Base-by-base conservation (phyloP, 2,329 filamentous ascomycete species). In the Ceratocystis cubensis region DNA sequence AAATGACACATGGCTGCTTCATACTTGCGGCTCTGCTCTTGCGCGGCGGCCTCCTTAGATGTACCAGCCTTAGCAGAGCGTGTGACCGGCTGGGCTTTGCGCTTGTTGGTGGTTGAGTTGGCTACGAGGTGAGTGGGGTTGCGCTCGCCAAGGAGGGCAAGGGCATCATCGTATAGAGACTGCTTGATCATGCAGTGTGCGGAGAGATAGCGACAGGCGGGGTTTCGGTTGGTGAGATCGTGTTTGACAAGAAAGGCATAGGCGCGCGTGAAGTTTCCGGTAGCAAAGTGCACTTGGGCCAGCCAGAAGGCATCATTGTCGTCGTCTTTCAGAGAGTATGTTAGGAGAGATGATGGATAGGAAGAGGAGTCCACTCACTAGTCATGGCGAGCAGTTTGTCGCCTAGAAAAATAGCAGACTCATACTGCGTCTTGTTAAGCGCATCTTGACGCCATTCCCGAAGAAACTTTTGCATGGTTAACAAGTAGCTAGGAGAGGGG, bases 1-100 rank as follows among this genome's bases (percentile, higher is more conserved):
- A 99, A 78, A 74, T 96, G 96, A 78, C 94, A 99, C 92, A 99
- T 99, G 73, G 88, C 91, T 0, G 94, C 94, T 77, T 99, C 93
- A 72, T 94, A 96, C 68, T 90, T 87, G 67, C 96, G 80, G 56
- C 28, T 20, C 28, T 59, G 56, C 73, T 65, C 72, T 71, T 61
- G 71, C 71, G 33, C 66, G 5, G 66, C 59, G 20, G 64, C 48
- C 50, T 67, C 67, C 7, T 57, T 59, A 8, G 53, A 45, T n/a
- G 46, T 44, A 8, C 53, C 66, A 25, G 46, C 33, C 61, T 63
- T 69, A 7, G 74, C 72, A 66, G 80, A 77, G 20, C 80, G 80
- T 69, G 82, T 83, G 33, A 84, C 28, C 37, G 66, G 63, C 61
- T 68, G 67, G 22, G 88, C 78, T 75, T 94, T 94, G 69, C 89